Conservation (phyloP, 345 rosid species). For the Boechera stricta region DNA sequence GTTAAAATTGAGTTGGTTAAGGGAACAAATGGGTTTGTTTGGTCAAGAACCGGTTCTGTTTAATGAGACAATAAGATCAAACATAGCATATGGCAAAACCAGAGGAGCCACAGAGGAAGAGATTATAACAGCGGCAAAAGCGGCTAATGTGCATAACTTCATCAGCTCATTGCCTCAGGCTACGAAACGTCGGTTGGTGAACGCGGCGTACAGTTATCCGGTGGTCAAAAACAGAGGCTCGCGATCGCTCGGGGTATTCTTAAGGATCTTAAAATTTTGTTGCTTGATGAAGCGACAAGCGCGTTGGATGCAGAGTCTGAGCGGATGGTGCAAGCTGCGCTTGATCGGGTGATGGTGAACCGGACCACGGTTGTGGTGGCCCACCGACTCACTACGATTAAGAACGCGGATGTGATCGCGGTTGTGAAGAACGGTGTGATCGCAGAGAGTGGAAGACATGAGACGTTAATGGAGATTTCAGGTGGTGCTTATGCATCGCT, state of each 20-base stretch:
- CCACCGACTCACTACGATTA: conserved; percentile 48
- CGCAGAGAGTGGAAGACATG: conserved; percentile 51
- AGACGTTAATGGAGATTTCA: conserved; percentile 34
- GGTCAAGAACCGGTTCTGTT: conserved; percentile 59
- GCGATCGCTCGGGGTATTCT: conserved; percentile 50
- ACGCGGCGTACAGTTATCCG: conserved; percentile 51
- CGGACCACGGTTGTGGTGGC: conserved; percentile 50
- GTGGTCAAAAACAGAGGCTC: conserved; percentile 80
- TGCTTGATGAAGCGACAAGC: conserved; percentile 67
- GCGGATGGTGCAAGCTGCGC: conserved; percentile 49
- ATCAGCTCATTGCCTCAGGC: conserved; percentile 45
- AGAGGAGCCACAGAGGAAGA: conserved; percentile 54
- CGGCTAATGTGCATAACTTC: conserved; percentile 58
- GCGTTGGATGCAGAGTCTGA: conserved; percentile 71
- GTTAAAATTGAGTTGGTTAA: conserved; percentile 54
- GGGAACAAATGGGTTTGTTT: conserved; percentile 41
- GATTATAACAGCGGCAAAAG: conserved; percentile 48
- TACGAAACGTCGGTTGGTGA: conserved; percentile 8
- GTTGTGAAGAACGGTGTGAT: conserved; percentile 49
- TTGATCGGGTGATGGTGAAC: conserved; percentile 34
- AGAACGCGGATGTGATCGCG: conserved; percentile 46
- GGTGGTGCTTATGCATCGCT: conserved; percentile 48
- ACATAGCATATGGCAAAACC: conserved; percentile 61
- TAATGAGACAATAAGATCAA: conserved; percentile 54
- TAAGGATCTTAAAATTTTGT: conserved; percentile 59